A percentile compares a stretch with the other conserved stretches of the same genome.
Evolutionary conservation across 805 yeast genomes (phyloP).

Genomic region (Ogataea nitratoaversa): DNA sequence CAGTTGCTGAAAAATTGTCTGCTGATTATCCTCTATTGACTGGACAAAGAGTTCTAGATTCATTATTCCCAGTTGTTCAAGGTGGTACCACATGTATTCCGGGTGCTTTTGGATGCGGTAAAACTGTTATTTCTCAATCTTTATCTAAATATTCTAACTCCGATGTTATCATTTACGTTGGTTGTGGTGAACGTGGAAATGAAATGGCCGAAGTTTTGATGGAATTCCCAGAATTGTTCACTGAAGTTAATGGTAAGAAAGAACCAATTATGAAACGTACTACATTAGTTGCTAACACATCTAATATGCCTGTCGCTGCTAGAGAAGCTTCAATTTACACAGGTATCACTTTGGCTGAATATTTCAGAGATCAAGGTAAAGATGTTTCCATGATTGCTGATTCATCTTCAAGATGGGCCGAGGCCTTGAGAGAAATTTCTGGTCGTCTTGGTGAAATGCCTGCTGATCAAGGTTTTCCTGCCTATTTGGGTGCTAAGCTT

Average conservation of each 20-base stretch:
- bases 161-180: conserved; percentile 92
- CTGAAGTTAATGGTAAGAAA: conserved; percentile 86
- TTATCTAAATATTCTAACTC: conserved; percentile 96
- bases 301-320: conserved; percentile 99
- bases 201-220: conserved; percentile 99
- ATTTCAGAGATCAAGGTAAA: conserved; percentile 99
- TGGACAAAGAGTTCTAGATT: conserved; percentile 98
- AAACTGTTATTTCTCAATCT: conserved; percentile 94
- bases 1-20: conserved; percentile 88
- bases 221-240: conserved; percentile 98
- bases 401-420: conserved; percentile 99
- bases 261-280: conserved; percentile 99
- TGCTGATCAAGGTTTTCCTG: conserved; percentile 99
- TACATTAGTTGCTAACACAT: conserved; percentile 95
- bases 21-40: conserved; percentile 95
- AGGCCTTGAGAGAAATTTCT: conserved; percentile 98
- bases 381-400: conserved; percentile 99
- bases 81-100: conserved; percentile 99
- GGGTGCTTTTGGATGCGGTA: conserved; percentile 99
- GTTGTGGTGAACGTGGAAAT: conserved; percentile 95
- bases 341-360: conserved; percentile 97
- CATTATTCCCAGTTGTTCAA: conserved; percentile 98
- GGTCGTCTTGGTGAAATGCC: conserved; percentile 99
- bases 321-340: conserved; percentile 99
- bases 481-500: conserved; percentile 96